Percentiles rank a stretch among this genome's conserved stretches.
phyloP scores from a whole-genome alignment of 345 rosid species.

The Populus alba region DNA sequence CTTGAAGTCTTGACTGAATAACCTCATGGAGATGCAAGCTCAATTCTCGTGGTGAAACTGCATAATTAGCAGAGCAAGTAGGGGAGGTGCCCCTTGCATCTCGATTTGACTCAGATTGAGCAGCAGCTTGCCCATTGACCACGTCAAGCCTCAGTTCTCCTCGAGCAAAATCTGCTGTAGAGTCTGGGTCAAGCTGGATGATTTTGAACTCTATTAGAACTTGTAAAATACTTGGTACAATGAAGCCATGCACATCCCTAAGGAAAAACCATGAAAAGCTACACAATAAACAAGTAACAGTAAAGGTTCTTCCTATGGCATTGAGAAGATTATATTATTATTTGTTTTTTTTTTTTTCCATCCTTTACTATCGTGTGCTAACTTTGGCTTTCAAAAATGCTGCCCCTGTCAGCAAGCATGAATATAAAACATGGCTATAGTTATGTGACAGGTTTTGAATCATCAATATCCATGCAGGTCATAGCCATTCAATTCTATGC shows the following conservation, averaged over 20 bases:
- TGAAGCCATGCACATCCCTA: neutral
- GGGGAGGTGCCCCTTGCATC: conserved; percentile 58
- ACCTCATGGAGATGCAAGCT: conserved; percentile 68
- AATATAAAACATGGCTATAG: too few relatives aligned
- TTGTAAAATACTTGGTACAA: neutral
- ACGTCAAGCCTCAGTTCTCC: conserved; percentile 53
- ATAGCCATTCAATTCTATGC: neutral
- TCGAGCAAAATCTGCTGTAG: conserved; percentile 53
- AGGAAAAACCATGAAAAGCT: neutral
- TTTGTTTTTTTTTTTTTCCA: neutral
- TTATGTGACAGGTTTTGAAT: neutral
- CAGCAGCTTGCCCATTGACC: conserved; percentile 26
- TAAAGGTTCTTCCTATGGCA: neutral
- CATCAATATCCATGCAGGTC: neutral
- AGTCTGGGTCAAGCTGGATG: conserved; percentile 61
- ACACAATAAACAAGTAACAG: neutral
- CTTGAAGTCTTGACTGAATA: conserved; percentile 61
- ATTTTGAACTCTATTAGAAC: conserved; percentile 13
- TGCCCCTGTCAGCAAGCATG: neutral
- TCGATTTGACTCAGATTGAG: conserved; percentile 39
- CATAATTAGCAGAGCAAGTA: conserved; percentile 49
- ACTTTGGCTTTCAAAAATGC: neutral
- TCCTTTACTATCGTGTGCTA: neutral
- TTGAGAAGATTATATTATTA: neutral
- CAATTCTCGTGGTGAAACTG: conserved; percentile 73